A percentile compares a stretch with the other conserved stretches of the same genome.
These are phyloP conservation scores for Wallemia hederae DNA, from an alignment of 1,284 basidiomycete genomes.

Conservation along the genomic window DNA sequence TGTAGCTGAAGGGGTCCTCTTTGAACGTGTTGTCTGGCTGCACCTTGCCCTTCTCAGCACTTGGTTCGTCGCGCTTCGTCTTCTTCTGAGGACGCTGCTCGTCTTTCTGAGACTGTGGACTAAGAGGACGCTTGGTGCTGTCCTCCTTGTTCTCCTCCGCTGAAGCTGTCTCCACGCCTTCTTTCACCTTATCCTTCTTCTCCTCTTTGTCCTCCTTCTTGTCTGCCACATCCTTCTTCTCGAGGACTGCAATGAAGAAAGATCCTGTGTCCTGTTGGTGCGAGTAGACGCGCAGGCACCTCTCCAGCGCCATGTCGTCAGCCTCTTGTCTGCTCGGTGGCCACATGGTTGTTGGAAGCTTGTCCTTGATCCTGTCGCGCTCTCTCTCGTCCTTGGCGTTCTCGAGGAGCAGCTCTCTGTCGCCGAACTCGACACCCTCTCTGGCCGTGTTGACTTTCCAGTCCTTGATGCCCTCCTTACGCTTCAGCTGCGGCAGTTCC, in stretches of 20 bases:
- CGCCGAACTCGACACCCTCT: background rate
- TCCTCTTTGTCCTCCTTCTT: background rate
- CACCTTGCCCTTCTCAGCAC: slow-evolving; percentile 16
- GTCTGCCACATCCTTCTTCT: slow-evolving; percentile 2
- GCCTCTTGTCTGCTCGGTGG: background rate
- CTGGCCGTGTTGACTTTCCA: background rate
- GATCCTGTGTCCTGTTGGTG: background rate
- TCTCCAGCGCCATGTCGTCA: background rate
- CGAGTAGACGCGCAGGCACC: background rate
- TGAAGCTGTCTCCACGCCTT: too few relatives aligned
- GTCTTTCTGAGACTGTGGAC: background rate
- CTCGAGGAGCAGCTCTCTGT: slow-evolving; percentile 9
- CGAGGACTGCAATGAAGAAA: slow-evolving; percentile 3
- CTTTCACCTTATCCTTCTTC: slow-evolving; percentile 3
- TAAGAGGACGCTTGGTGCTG: background rate
- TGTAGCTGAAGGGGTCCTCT: slow-evolving; percentile 67
- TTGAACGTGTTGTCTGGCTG: slow-evolving; percentile 32
- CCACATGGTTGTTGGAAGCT: slow-evolving; percentile 2
- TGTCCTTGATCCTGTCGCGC: slow-evolving; percentile 16
- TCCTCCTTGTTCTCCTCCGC: background rate
- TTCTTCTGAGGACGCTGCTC: slow-evolving; percentile 3
- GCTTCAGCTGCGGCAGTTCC: background rate
- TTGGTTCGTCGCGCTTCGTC: slow-evolving; percentile 7
- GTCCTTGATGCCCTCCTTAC: background rate
- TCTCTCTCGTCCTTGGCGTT: slow-evolving; percentile 20